Base-by-base conservation (phyloP, 345 rosid species). In the Eucalyptus polybractea region DNA sequence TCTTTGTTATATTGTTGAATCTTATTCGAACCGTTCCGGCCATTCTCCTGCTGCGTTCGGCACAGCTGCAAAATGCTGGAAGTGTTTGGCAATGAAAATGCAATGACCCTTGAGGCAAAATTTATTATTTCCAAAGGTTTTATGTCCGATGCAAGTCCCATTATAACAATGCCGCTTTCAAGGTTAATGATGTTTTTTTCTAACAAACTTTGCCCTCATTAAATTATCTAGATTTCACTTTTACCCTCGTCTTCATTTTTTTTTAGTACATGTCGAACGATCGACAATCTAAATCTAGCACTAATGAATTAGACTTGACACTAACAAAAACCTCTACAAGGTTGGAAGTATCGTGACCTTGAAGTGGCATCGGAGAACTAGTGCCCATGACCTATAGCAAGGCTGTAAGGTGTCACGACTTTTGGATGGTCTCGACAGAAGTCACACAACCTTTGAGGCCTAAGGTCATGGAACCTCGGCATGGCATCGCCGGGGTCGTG, bases 401-500 rank as follows among this genome's bases (percentile, higher is more conserved):
- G 7, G 67, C 31, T 60, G 2, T 2, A 0, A 11, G 67, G 1
- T 25, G 67, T 60, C 13, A 27, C 15, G 0, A 27, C 31, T 7
- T 60, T 60, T 0, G 16, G n/a, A 60, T 11, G 14, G n/a, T 12
- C 14, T 60, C 1, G 0, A 27, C 7, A 27, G 4, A 60, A 60
- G 31, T 25, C 7, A 0, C 0, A 0, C 2, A 0, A 27, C 15
- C 31, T 25, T 25, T 4, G 14, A 25, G n/a, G 67, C 8, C 67
- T 60, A 60, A 60, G 67, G 67, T 27, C 15, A 3, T 12, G 31
- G 7, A 27, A 60, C 67, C n/a, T 60, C 0, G 2, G 14, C 7
- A 12, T 11, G 7, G 67, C 3, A 5, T 56, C 3, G 2, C 0
- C 2, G 7, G 31, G 67, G 29, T 58, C 13, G 13, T 25, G 14